Base-by-base conservation (phyloP, 1,139 yeast species). In the Geotrichum phurueaensis region DNA sequence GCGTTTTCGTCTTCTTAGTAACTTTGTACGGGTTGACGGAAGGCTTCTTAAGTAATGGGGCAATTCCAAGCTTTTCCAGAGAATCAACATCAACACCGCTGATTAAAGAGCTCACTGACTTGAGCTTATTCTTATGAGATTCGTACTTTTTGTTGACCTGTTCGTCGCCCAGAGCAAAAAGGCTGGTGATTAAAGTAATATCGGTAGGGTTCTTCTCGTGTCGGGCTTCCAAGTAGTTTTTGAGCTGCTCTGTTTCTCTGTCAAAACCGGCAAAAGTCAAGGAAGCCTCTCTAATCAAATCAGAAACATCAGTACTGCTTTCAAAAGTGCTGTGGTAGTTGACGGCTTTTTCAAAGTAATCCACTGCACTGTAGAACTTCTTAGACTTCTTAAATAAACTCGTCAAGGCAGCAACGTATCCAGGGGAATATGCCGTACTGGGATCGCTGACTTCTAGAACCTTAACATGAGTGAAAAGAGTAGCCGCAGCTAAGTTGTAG, bases 401-500 rank as follows among this genome's bases (percentile, higher is more conserved):
- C 13, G 81, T 73, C 49, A 85, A 75, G 1, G 79, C 71, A 43
- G 74, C 74, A n/a, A 73, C 65, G 80, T 82, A 60, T 77, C 77
- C 68, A 78, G 73, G 60, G 78, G 80, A 36, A 84, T 66, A 67
- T n/a, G 66, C 65, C 9, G 60, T 60, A 2, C 67, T 66, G 7
- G 63, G 58, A 9, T 48, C 22, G 10, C 56, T 53, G 31, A 56
- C 51, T 50, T 62, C 61, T 3, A 65, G 59, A 5, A 49, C 49
- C 25, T 57, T 62, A 39, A 64, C 60, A 20, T 62, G 64, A 2
- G 64, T 66, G 66, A 82, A 83, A 60, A 85, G 73, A 10, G 79
- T 67, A 9, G 71, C 62, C 12, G 78, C 70, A 0, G 86, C 63
- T 20, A 61, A 23, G 47, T 51, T 55, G 58, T 71, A 75, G 31